Base-by-base conservation (phyloP, 345 rosid species). In the Geranium brycei region DNA sequence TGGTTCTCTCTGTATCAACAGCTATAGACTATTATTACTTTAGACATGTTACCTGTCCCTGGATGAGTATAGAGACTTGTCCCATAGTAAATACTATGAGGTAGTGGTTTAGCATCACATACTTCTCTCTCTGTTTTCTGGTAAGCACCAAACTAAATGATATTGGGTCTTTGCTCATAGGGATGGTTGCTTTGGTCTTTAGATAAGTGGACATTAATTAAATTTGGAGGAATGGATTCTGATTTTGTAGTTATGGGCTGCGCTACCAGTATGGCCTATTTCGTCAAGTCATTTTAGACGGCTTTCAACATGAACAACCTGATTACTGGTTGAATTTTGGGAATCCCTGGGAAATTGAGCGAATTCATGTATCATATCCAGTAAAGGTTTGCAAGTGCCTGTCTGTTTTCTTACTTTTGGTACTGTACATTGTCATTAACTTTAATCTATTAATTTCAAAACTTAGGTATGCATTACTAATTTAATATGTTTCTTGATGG, bases 311-410 rank as follows among this genome's bases (percentile, higher is more conserved):
- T 61, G 81, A 80, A 16, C 81, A 75, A 38, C 84, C 81, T 60
- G 81, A 80, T 68, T 75, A 72, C 62, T 77, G 84, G 84, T 71
- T 80, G 67, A 77, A 80, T 62, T 80, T 75, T 71, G 83, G 83
- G 66, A 79, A 80, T 60, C 84, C 81, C 53, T 80, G 81, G 84
- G 84, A 80, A 73, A 77, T 80, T 19, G 81, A 77, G 70, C 66
- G 84, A 51, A 63, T 75, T 59, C 79, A 80, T 59, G 72, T 80
- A 35, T 68, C 81, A 58, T 79, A 79, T 57, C 58, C 77, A 57
- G 81, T 80, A 64, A 80, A 80, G 81, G 83, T 80, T 71, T 77
- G 77, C 56, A 64, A 67, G 62, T 64, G 56, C 47, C 31, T 59
- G 61, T 59, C 31, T 14, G 11, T 13, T 47, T 47, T 13, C 53